Percentiles rank a stretch among this genome's conserved stretches.
Conservation (phyloP, 2,329 filamentous ascomycete genomes). For the Laburnicola sp. region DNA sequence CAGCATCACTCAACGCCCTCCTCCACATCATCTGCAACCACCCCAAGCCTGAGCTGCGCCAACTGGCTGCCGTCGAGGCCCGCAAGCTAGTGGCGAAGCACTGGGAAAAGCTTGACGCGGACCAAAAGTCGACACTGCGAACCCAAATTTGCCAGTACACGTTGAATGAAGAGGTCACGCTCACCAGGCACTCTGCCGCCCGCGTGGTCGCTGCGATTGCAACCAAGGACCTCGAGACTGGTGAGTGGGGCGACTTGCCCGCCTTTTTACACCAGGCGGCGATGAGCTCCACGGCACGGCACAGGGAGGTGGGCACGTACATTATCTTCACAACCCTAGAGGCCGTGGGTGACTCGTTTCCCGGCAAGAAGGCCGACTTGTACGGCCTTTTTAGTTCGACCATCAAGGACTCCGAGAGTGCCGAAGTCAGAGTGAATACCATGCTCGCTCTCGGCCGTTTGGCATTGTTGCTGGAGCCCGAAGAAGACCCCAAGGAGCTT, state of each 20-base stretch:
- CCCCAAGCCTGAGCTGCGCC: constrained; percentile 70
- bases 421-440: constrained; percentile 92
- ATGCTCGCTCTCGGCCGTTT: constrained; percentile 87
- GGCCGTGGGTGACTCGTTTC: constrained; percentile 80
- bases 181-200: constrained; percentile 82
- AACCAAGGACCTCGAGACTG: constrained; percentile 81
- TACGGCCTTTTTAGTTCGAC: constrained; percentile 83
- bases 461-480: constrained; percentile 82
- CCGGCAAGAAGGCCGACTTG: constrained; percentile 76
- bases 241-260: constrained; percentile 81
- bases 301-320: constrained; percentile 89
- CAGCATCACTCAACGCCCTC: constrained; percentile 80
- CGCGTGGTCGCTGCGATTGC: constrained; percentile 88
- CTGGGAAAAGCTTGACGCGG: constrained; percentile 73
- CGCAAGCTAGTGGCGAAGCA: constrained; percentile 81
- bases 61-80: constrained; percentile 89
- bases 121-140: constrained; percentile 79
- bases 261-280: constrained; percentile 78
- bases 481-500: constrained; percentile 76
- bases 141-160: constrained; percentile 82
- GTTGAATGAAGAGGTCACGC: constrained; percentile 73
- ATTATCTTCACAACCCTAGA: constrained; percentile 92
- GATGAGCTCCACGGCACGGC: constrained; percentile 71
- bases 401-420: constrained; percentile 86
- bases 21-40: constrained; percentile 87